Evolutionary conservation across 306 rosid genomes (phyloP).

Genomic region (Castanopsis chinensis): DNA sequence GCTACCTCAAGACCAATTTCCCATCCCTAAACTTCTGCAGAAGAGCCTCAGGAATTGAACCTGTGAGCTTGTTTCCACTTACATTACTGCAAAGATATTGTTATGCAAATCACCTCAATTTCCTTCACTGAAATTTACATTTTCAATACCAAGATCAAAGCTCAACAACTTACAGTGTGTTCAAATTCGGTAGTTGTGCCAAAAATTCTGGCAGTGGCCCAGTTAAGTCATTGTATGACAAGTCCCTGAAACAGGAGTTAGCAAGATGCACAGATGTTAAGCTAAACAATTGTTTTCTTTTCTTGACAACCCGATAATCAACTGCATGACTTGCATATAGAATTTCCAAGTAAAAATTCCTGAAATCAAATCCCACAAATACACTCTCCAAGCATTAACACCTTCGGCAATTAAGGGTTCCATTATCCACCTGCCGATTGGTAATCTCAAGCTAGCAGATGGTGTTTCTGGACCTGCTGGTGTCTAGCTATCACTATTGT

Average conservation of each 20-base stretch:
- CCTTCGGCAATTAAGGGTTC: no score
- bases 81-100: slow-evolving; percentile 6
- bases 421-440: not conserved
- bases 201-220: slow-evolving; percentile 38
- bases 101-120: not conserved
- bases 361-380: not conserved
- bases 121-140: not conserved
- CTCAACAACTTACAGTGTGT: slow-evolving; percentile 29
- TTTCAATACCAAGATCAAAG: not conserved
- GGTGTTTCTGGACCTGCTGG: not conserved
- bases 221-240: slow-evolving; percentile 42
- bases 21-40: slow-evolving; percentile 3
- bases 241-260: slow-evolving; percentile 25
- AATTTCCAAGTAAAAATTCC: not conserved
- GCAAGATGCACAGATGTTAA: no score
- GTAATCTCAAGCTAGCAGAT: not conserved
- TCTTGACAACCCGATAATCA: no score
- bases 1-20: slow-evolving; percentile 1
- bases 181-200: slow-evolving; percentile 21
- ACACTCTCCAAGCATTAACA: not conserved
- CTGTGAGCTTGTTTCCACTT: slow-evolving; percentile 21
- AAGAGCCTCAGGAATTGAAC: slow-evolving; percentile 23
- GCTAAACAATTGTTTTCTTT: no score
- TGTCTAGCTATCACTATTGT: not conserved
- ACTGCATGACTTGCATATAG: no score